A percentile compares a stretch with the other conserved stretches of the same genome.
These are phyloP conservation scores for Cyclocybe aegerita DNA, from an alignment of 768 basidiomycete species.

Conservation along the genomic window DNA sequence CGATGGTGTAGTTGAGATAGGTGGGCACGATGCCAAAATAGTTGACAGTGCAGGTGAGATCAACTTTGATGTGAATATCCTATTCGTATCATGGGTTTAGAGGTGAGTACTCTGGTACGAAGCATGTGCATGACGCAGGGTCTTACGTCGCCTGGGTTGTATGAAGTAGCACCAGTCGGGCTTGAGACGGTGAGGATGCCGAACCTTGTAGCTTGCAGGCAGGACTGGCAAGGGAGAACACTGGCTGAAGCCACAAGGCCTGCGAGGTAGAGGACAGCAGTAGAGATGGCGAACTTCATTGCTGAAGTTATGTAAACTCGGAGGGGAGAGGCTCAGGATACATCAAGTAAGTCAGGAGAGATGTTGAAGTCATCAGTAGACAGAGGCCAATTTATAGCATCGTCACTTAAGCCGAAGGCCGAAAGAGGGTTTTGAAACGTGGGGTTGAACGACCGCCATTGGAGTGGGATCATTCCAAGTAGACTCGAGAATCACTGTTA, in stretches of 20 bases:
- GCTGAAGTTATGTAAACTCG: no score
- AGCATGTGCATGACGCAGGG: not conserved
- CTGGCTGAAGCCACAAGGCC: conserved; percentile 3
- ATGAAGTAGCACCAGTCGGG: conserved; percentile 1
- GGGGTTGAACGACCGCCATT: no score
- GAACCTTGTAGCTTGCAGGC: conserved; percentile 4
- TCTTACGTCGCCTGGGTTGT: conserved; percentile 9
- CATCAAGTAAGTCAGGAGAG: no score
- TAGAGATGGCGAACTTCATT: conserved; percentile 7
- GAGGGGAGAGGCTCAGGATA: no score
- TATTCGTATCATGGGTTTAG: not conserved
- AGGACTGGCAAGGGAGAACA: not conserved
- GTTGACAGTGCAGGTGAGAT: conserved; percentile 5
- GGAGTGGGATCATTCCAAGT: no score
- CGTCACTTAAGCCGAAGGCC: no score
- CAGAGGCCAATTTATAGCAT: no score
- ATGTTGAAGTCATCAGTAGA: no score
- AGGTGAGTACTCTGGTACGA: not conserved
- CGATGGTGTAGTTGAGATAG: conserved; percentile 8
- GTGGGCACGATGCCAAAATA: conserved; percentile 4
- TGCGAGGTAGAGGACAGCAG: conserved; percentile 1
- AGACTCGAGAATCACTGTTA: no score
- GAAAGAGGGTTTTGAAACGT: no score
- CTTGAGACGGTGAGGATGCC: conserved; percentile 1
- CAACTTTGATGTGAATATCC: conserved; percentile 2